These are phyloP conservation scores for Globisporangium cystogenes DNA, from an alignment of 352 stramenopile genomes.

Conservation along the genomic window DNA sequence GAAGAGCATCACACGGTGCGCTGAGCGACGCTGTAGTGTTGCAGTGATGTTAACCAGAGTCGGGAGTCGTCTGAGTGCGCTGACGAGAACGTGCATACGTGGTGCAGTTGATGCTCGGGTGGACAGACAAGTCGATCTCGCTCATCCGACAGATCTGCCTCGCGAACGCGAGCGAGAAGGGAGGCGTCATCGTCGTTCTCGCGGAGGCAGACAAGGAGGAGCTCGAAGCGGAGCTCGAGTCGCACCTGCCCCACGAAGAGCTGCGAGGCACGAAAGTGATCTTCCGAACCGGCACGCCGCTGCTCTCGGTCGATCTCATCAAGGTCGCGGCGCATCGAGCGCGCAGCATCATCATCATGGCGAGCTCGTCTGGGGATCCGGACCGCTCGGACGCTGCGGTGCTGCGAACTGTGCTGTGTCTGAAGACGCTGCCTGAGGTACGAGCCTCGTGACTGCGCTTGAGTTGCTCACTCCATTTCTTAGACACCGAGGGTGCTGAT, in stretches of 20 bases:
- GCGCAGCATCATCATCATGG: conserved; percentile 81
- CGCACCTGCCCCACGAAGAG: conserved; percentile 51
- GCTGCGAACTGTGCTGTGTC: conserved; percentile 68
- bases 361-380: conserved; percentile 56
- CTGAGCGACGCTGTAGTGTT: not conserved
- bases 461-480: not conserved
- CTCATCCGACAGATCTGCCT: conserved; percentile 83
- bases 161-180: conserved; percentile 83
- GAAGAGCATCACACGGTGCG: conserved; percentile 76
- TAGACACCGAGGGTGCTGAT: not conserved
- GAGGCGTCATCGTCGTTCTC: conserved; percentile 76
- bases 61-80: not conserved
- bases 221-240: conserved; percentile 60
- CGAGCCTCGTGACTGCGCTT: not conserved
- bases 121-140: conserved; percentile 84
- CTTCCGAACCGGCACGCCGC: conserved; percentile 70
- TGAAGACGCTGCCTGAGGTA: conserved; percentile 72
- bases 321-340: conserved; percentile 78
- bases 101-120: conserved; percentile 73
- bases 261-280: conserved; percentile 71
- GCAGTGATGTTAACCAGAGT: not conserved
- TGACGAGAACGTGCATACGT: not conserved
- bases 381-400: conserved; percentile 79
- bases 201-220: conserved; percentile 74
- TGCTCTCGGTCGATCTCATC: conserved; percentile 73